phyloP scores from a whole-genome alignment of 306 rosid species.

The Malus sylvestris region DNA sequence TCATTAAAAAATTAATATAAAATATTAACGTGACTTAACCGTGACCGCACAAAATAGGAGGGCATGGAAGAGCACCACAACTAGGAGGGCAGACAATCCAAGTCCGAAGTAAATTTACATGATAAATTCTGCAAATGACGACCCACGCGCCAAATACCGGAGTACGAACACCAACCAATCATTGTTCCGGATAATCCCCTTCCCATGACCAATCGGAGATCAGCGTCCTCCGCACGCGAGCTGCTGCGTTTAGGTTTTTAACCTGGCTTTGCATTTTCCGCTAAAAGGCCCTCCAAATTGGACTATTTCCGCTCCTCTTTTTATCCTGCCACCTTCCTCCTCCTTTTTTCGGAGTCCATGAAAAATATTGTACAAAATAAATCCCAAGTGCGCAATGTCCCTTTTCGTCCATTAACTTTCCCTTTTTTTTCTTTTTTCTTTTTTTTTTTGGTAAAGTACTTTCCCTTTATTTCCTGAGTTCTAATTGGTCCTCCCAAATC shows the following conservation, averaged over 20 bases:
- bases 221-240: background rate
- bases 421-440: too few species aligned
- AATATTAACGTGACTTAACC: too few species aligned
- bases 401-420: background rate
- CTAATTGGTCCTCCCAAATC: background rate
- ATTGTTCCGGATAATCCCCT: background rate
- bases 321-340: background rate
- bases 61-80: too few species aligned
- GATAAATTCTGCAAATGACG: background rate
- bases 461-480: background rate
- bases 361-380: conserved; percentile 1
- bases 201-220: background rate
- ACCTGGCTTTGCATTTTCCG: background rate
- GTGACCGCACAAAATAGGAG: too few species aligned
- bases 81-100: too few species aligned
- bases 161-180: background rate
- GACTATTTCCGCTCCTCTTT: conserved; percentile 19
- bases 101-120: background rate
- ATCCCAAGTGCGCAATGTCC: background rate
- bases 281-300: conserved; percentile 7
- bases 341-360: background rate
- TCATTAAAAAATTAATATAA: too few species aligned
- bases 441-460: background rate
- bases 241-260: background rate
- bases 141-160: background rate